Percentiles rank a stretch among this genome's conserved stretches.
phyloP scores from a whole-genome alignment of 2,329 filamentous ascomycete species.

The Ophiostoma quercus region DNA sequence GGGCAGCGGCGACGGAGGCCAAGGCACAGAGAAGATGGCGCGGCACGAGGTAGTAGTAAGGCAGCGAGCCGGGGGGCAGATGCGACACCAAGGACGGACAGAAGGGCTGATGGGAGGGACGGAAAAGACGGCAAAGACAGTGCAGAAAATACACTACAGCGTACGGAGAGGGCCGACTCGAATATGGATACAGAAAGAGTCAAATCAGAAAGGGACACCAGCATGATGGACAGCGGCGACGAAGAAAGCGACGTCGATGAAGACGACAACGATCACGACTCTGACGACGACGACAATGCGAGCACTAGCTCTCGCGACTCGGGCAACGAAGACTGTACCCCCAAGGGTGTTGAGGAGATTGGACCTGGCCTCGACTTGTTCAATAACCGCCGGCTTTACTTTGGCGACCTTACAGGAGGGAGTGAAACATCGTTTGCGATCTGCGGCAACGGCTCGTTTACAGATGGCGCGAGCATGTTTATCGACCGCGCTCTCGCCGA shows the following conservation, averaged over 20 bases:
- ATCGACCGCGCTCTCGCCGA: constrained; percentile 23
- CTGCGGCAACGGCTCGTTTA: constrained; percentile 19
- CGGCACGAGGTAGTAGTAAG: neutral
- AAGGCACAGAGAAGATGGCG: neutral
- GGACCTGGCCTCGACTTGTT: constrained; percentile 28
- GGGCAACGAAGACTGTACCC: neutral
- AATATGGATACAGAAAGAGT: neutral
- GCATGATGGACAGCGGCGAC: neutral
- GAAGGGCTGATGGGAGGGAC: neutral
- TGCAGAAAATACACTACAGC: neutral
- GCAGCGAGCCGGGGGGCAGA: neutral
- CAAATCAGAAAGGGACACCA: neutral
- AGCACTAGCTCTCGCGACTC: neutral
- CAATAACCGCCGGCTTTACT: constrained; percentile 27
- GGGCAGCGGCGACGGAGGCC: neutral
- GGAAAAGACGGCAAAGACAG: neutral
- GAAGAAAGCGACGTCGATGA: neutral
- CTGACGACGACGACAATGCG: constrained; percentile 1
- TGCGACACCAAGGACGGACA: neutral
- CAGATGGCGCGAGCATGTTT: constrained; percentile 22
- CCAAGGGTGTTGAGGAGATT: constrained; percentile 25
- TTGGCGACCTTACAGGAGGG: constrained; percentile 26
- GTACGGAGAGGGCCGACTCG: neutral
- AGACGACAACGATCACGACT: neutral
- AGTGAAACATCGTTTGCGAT: neutral